phyloP scores from a whole-genome alignment of 352 stramenopile genomes.

The Globisporangium perplexum region DNA sequence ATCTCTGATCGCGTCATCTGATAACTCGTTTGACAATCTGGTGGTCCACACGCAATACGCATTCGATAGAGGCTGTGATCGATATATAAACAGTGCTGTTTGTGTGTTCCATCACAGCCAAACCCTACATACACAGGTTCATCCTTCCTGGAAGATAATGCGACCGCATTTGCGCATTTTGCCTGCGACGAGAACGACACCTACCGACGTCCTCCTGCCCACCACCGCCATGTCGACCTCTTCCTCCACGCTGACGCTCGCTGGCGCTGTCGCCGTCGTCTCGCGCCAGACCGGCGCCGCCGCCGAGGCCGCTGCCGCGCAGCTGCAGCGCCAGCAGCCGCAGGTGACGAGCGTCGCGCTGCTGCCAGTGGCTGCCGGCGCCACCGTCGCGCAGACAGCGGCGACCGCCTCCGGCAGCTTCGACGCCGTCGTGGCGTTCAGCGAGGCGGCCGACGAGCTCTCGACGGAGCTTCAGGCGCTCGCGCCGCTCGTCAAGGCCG shows the following conservation, averaged over 20 bases:
- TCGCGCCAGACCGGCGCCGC: conserved; percentile 35
- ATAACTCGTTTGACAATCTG: too few species aligned
- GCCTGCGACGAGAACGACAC: too few species aligned
- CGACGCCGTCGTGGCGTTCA: conserved; percentile 53
- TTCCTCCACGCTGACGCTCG: conserved; percentile 18
- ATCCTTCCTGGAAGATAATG: too few species aligned
- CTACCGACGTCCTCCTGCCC: too few species aligned
- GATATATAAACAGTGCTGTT: too few species aligned
- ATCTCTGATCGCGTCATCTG: too few species aligned
- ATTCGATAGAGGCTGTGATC: too few species aligned
- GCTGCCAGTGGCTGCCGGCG: conserved; percentile 28
- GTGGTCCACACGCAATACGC: too few species aligned
- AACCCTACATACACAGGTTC: too few species aligned
- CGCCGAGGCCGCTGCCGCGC: conserved; percentile 17
- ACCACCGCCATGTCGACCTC: neutral
- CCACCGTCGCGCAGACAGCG: conserved; percentile 37
- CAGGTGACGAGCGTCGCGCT: conserved; percentile 42
- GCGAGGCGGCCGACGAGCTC: conserved; percentile 40
- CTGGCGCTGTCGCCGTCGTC: conserved; percentile 25
- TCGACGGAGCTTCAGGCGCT: conserved; percentile 35
- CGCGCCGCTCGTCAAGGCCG: conserved; percentile 43
- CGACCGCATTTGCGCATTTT: neutral
- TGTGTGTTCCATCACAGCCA: too few species aligned
- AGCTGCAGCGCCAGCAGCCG: conserved; percentile 36
- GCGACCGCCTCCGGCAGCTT: conserved; percentile 21